A percentile compares a stretch with the other conserved stretches of the same genome.
phyloP scores from a whole-genome alignment of 2,329 filamentous ascomycete genomes.

The Apiospora phragmitis region DNA sequence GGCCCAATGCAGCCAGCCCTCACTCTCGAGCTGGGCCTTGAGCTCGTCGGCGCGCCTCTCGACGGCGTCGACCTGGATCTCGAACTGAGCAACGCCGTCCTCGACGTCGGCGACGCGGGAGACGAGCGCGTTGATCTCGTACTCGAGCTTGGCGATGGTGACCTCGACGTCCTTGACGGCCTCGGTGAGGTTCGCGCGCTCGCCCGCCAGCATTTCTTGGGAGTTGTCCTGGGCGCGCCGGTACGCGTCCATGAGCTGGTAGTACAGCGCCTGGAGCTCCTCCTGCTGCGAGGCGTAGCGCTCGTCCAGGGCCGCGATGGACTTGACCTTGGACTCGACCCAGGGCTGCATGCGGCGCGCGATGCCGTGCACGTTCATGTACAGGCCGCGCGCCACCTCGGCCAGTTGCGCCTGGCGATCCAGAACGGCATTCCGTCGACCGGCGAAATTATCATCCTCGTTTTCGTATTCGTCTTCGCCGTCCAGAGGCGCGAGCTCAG shows the following conservation, averaged over 20 bases:
- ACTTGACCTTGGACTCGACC: conserved; percentile 58
- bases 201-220: conserved; percentile 67
- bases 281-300: conserved; percentile 63
- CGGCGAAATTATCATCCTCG: not conserved
- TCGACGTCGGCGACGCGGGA: conserved; percentile 86
- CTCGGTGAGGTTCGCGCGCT: conserved; percentile 69
- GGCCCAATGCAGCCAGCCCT: conserved; percentile 66
- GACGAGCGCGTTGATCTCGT: conserved; percentile 80
- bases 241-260: conserved; percentile 69
- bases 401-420: conserved; percentile 32
- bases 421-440: conserved; percentile 4
- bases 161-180: conserved; percentile 77
- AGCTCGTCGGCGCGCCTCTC: conserved; percentile 65
- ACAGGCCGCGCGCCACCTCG: conserved; percentile 58
- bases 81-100: conserved; percentile 77
- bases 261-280: conserved; percentile 66
- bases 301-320: conserved; percentile 60
- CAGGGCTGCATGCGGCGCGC: conserved; percentile 57
- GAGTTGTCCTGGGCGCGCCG: conserved; percentile 66
- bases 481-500: conserved; percentile 48
- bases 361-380: conserved; percentile 52
- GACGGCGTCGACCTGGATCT: conserved; percentile 72
- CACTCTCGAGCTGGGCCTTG: conserved; percentile 61
- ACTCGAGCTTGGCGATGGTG: conserved; percentile 82
- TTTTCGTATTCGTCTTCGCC: conserved; percentile 35